Conservation (phyloP, 1,284 basidiomycete genomes). For the Pseudozyma pruni region DNA sequence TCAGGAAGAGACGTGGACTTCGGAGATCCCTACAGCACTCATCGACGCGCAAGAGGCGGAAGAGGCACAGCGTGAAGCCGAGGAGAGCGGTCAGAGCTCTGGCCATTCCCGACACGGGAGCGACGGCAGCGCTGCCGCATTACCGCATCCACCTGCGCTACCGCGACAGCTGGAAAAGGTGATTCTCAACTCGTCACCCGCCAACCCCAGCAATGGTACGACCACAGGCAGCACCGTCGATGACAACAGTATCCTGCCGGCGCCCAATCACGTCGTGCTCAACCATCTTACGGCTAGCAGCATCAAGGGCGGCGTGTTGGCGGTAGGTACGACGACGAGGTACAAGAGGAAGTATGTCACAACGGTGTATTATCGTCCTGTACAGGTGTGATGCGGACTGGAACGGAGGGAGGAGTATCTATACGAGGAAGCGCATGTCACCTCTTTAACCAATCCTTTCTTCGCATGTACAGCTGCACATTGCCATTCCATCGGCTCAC, state of each 20-base stretch:
- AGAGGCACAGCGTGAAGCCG: conserved; percentile 57
- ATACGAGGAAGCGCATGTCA: no score
- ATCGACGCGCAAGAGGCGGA: conserved; percentile 65
- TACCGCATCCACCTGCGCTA: conserved; percentile 74
- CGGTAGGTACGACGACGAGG: conserved; percentile 90
- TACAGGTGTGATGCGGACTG: conserved; percentile 69
- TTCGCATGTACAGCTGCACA: not conserved
- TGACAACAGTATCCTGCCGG: conserved; percentile 90
- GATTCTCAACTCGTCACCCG: conserved; percentile 78
- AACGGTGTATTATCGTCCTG: conserved; percentile 77
- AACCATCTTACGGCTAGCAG: conserved; percentile 96
- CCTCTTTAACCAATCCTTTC: no score
- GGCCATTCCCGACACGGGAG: conserved; percentile 26
- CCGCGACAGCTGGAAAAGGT: conserved; percentile 93
- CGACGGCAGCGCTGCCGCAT: conserved; percentile 14
- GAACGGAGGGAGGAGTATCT: not conserved
- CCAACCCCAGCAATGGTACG: conserved; percentile 48
- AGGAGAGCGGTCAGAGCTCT: conserved; percentile 13
- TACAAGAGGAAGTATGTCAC: conserved; percentile 89
- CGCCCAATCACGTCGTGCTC: conserved; percentile 87
- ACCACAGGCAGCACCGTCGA: conserved; percentile 73
- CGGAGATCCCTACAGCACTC: conserved; percentile 67
- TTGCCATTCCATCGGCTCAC: conserved; percentile 1
- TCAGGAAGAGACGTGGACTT: conserved; percentile 66
- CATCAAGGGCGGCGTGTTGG: conserved; percentile 91